Conservation (phyloP, 306 rosid genomes). For the Boehmeria nivea region DNA sequence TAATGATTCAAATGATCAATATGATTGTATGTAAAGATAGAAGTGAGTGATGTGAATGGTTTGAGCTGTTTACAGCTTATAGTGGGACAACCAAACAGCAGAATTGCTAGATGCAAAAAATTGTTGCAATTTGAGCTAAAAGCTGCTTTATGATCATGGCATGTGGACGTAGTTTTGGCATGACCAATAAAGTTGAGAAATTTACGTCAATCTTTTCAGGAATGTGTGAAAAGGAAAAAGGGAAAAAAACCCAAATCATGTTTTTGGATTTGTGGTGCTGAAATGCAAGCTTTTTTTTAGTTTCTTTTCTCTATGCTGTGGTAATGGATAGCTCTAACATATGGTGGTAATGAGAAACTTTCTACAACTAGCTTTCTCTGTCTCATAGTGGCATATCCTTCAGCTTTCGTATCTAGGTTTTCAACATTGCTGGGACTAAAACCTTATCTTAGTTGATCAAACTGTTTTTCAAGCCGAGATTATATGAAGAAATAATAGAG, state of each 20-base stretch:
- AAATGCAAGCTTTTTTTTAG: neutral
- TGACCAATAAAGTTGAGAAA: neutral
- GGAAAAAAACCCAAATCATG: neutral
- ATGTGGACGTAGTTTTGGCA: too few species aligned
- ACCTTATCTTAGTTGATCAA: too few species aligned
- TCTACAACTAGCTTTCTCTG: neutral
- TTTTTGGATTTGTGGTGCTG: neutral
- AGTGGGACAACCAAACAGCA: too few species aligned
- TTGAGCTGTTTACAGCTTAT: too few species aligned
- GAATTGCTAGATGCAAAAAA: too few species aligned
- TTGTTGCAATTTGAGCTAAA: constrained; percentile 8
- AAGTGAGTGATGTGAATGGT: too few species aligned
- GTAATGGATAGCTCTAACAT: neutral
- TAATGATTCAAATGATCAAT: neutral
- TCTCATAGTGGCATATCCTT: neutral
- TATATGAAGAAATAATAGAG: neutral
- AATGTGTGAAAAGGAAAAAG: neutral
- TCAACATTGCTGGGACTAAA: too few species aligned
- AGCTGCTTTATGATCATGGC: neutral
- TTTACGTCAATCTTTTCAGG: neutral
- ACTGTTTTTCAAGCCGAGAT: neutral
- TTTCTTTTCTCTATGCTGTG: constrained; percentile 3
- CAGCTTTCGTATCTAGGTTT: too few species aligned
- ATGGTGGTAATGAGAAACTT: neutral
- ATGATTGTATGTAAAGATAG: neutral